Base-by-base conservation (phyloP, 2,329 filamentous ascomycete genomes). In the Cladophialophora chaetospira region DNA sequence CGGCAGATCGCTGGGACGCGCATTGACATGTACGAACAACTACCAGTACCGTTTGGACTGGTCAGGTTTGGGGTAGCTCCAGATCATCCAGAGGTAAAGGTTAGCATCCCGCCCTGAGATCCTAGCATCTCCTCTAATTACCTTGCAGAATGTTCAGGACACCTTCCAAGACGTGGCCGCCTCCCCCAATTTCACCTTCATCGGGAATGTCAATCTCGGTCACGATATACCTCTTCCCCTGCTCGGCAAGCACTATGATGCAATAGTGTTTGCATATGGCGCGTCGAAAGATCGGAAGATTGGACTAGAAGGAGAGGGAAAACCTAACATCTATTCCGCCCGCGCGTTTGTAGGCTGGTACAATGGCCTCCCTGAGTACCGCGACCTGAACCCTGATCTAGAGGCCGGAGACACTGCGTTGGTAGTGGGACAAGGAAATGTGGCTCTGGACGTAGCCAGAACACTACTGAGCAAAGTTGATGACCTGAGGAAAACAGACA, bases 291-390 rank as follows among this genome's bases (percentile, higher is more conserved):
- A 99, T 71, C 86, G 85, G 62, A 85, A 82, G 53, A 79, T 99
- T 0, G 86, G 84, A 0, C 85, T 99, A 31, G 85, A 88, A 0
- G 92, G 93, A 6, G 94, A 99, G 58, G 81, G 86, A 3, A 72
- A 74, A 4, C 75, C 94, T 5, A 77, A 80, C 23, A 64, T 68
- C 45, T 88, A 91, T 70, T 96, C 92, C 5, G 94, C 94, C 2
- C 84, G 94, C 25, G 88, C 91, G 35, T 97, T 97, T 70, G 94
- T 99, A 1, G 94, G 92, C 15, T 99, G 94, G 94, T 99, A 99
- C 73, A 99, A 99, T 72, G 94, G 94, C 2, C 80, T 96, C 2
- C 94, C 94, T 0, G 89, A 95, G 65, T 89, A 89, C 69, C 82
- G 87, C 17, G 73, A 82, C 65, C 75, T 96, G 5, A 77, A 82